Evolutionary conservation across 2,329 filamentous ascomycete genomes (phyloP).

Genomic region (Paecilomyces dactylethromorphus): DNA sequence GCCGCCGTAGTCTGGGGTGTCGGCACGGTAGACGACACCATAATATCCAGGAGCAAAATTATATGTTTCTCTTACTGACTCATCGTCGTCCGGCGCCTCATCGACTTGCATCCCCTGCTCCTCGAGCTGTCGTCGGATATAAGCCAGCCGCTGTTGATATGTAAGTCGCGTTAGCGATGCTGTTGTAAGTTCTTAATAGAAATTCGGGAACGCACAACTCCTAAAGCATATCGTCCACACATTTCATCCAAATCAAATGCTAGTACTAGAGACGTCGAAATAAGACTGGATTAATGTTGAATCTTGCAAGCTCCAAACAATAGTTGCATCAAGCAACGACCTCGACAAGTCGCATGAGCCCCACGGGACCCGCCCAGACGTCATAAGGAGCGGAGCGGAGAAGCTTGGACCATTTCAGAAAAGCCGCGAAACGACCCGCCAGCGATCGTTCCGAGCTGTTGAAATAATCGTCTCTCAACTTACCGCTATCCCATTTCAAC

Average conservation of each 20-base stretch:
- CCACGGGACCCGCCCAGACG: conserved; percentile 8
- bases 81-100: conserved; percentile 67
- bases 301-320: too few species aligned
- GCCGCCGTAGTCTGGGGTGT: conserved; percentile 52
- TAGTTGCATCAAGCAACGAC: neutral
- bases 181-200: neutral
- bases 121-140: conserved; percentile 66
- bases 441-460: neutral
- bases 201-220: conserved; percentile 43
- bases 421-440: conserved; percentile 6
- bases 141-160: conserved; percentile 59
- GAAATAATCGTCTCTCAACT: neutral
- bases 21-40: conserved; percentile 79
- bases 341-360: neutral
- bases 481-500: neutral
- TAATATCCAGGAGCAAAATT: conserved; percentile 88
- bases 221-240: conserved; percentile 63
- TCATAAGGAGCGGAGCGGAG: conserved; percentile 17
- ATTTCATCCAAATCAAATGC: conserved; percentile 34
- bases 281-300: too few species aligned
- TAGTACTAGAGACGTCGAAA: neutral
- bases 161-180: neutral
- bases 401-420: conserved; percentile 18
- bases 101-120: conserved; percentile 67
- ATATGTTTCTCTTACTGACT: conserved; percentile 67